Conservation (phyloP, 768 basidiomycete species). For the Amanita exitialis region DNA sequence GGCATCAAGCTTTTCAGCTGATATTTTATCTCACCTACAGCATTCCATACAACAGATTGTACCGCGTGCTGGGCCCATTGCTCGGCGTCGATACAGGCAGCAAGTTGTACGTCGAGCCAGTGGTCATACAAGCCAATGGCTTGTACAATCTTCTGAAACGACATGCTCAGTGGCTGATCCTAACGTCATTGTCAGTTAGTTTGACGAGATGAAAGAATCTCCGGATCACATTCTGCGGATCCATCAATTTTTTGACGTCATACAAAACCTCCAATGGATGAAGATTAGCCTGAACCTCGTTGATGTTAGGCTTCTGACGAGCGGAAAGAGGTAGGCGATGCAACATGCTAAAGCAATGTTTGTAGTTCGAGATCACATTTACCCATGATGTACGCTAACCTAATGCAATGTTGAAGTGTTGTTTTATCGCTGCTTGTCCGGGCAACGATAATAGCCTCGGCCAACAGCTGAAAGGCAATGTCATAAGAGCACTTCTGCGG, state of each 20-base stretch:
- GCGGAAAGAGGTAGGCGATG: conserved; percentile 55
- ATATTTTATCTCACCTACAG: conserved; percentile 38
- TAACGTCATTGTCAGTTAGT: conserved; percentile 14
- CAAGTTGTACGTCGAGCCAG: conserved; percentile 52
- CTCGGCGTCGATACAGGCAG: conserved; percentile 40
- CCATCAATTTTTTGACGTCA: conserved; percentile 69
- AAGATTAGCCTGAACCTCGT: conserved; percentile 67
- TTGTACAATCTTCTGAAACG: conserved; percentile 60
- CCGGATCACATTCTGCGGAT: conserved; percentile 46
- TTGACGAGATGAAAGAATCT: not conserved
- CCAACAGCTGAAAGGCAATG: conserved; percentile 38
- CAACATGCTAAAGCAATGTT: conserved; percentile 38
- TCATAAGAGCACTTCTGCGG: not conserved
- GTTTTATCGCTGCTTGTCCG: conserved; percentile 62
- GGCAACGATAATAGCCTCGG: conserved; percentile 72
- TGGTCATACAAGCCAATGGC: conserved; percentile 62
- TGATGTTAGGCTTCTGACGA: conserved; percentile 40
- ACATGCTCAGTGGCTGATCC: conserved; percentile 62
- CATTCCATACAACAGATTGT: conserved; percentile 64
- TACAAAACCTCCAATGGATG: conserved; percentile 70
- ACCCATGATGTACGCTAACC: conserved; percentile 26
- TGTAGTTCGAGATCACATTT: conserved; percentile 1
- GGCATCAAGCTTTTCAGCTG: conserved; percentile 6
- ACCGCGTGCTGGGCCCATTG: conserved; percentile 69
- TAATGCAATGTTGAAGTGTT: conserved; percentile 73